Percentiles rank a stretch among this genome's conserved stretches.
Conservation (phyloP, 768 basidiomycete species). For the Termitomyces sp. region DNA sequence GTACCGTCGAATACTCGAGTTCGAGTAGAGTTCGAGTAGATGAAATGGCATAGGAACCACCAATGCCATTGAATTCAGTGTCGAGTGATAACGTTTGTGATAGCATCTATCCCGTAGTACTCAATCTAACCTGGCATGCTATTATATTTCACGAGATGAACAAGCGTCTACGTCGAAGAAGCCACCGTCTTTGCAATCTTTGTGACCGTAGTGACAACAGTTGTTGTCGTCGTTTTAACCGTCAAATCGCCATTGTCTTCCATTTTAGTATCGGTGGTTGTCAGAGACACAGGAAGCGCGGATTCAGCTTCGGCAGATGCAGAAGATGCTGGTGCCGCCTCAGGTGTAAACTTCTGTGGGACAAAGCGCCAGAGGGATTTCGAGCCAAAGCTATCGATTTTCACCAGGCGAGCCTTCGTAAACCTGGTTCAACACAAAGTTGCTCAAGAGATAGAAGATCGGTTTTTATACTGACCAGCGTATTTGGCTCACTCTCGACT, state of each 20-base stretch:
- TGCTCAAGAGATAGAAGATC: not conserved
- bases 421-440: not conserved
- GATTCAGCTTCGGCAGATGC: not conserved
- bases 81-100: too few relatives aligned
- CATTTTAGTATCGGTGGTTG: slow-evolving; percentile 12
- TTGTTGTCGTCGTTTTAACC: slow-evolving; percentile 3
- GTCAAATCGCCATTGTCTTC: slow-evolving; percentile 1
- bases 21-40: too few relatives aligned
- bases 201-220: not conserved
- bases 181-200: not conserved
- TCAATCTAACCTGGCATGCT: not conserved
- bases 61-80: too few relatives aligned
- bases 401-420: not conserved
- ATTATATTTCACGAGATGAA: not conserved
- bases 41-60: too few relatives aligned
- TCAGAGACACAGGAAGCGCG: slow-evolving; percentile 7
- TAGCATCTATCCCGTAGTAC: too few relatives aligned
- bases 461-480: not conserved
- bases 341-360: not conserved
- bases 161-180: not conserved
- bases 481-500: not conserved
- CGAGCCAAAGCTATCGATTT: not conserved
- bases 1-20: too few relatives aligned
- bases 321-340: not conserved
- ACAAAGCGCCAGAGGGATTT: not conserved